Base-by-base conservation (phyloP, 2,329 filamentous ascomycete genomes). In the Penicillium sumatraense region DNA sequence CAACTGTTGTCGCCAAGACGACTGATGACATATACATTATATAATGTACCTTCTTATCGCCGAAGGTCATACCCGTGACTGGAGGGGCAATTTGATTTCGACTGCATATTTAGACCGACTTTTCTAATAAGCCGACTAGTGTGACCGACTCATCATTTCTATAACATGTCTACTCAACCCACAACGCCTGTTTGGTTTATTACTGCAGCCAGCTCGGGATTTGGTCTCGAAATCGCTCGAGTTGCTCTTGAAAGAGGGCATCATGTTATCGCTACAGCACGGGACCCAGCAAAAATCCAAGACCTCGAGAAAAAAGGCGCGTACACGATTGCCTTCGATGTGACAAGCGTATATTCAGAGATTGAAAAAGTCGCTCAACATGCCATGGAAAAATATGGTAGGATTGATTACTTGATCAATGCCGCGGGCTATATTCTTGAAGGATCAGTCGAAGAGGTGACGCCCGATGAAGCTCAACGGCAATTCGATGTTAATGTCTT, bases 261-360 rank as follows among this genome's bases (percentile, higher is more conserved):
- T 65, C 73, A 68, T 0, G 82, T 83, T 55, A 70, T 84, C 38
- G 83, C 82, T 2, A 81, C 80, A 0, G 77, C 81, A 1, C 79
- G 82, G 27, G 60, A 57, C 11, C 72, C 72, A 29, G 73, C 53
- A 3, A 58, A 49, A 47, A 10, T 47, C 24, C 26, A 29, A 47
- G 24, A 31, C 26, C 44, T 47, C 26, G 24, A 47, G 10, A 31
- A 29, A 26, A 20, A 47, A 23, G 44, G 44, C 26, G 44, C 44
- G 20, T 33, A 47, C 26, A 47, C 23, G 6, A 24, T 47, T 13
- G 26, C 44, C 11, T 33, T 47, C n/a, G 44, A 47, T 14, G 44
- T 47, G 4, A 29, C 44, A 26, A 29, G 35, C 44, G 6, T 33
- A 7, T 31, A 8, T 23, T 10, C 29, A 16, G 29, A 51, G 5